Base-by-base conservation (phyloP, 2,329 filamentous ascomycete genomes). In the Biscogniauxia mediterranea region DNA sequence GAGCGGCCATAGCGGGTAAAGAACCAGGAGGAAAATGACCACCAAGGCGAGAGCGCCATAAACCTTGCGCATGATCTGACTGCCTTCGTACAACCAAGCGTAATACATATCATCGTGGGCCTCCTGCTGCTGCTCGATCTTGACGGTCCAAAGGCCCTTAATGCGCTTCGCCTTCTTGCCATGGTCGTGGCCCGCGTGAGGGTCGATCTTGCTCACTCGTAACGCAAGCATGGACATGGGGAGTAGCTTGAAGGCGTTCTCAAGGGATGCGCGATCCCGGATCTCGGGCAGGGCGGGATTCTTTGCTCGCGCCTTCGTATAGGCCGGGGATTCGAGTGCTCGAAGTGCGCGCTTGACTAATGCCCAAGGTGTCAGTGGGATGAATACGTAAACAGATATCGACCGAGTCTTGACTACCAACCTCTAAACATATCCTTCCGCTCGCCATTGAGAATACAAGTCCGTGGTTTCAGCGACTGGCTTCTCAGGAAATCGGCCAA, bases 391-490 rank as follows among this genome's bases (percentile, higher is more conserved):
- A n/a, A 54, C 53, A 52, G 61, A 32, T 9, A 32, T 13, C 11
- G 57, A 54, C 58, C 54, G 54, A 38, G 25, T 25, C 5, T 11
- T 15, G 17, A 7, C 15, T 17, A 46, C 55, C 55, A 81, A 94
- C 92, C 93, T 83, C 89, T 90, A 78, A 99, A 98, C 91, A 99
- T 96, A 68, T 99, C 94, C 79, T 97, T 98, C 71, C 95, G 87
- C 83, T 97, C 93, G 71, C 95, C 95, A 68, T 97, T 93, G 67
- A 98, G 85, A 66, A 99, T 96, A 75, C 91, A 94, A 19, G 93
- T 97, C 65, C 95, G 85, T 19, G 86, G 84, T 84, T 99, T 99
- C 66, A 99, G 80, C 62, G 95, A 86, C 78, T 97, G 93, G 61
- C 84, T 77, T 68, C 88, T 88, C 62, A 99, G 80, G 78, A 96